Evolutionary conservation across 345 rosid species (phyloP).

Genomic region (Populus ilicifolia): DNA sequence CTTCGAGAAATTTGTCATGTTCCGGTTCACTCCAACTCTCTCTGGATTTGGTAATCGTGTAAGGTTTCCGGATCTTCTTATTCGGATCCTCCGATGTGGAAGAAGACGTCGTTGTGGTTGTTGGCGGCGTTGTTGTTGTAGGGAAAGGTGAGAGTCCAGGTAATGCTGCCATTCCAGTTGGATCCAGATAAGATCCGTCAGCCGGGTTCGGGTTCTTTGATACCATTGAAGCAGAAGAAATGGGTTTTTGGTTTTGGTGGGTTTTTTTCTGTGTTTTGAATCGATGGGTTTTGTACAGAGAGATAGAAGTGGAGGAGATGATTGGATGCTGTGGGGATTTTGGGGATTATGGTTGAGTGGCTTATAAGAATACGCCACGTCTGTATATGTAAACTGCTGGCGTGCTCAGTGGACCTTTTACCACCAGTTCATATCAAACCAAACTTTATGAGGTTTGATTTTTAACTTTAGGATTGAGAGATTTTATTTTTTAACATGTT

Average conservation of each 20-base stretch:
- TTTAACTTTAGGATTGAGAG: too few relatives aligned
- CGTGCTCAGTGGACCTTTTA: too few relatives aligned
- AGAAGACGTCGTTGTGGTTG: constrained; percentile 12
- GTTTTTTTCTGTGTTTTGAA: constrained; percentile 11
- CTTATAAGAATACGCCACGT: constrained; percentile 36
- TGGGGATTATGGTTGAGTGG: background rate
- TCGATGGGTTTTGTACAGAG: background rate
- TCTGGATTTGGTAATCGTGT: constrained; percentile 86
- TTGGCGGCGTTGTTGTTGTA: background rate
- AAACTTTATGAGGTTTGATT: too few relatives aligned
- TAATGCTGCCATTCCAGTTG: constrained; percentile 9
- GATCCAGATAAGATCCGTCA: constrained; percentile 49
- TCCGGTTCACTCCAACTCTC: constrained; percentile 98
- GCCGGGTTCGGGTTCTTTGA: constrained; percentile 55
- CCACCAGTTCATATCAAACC: too few relatives aligned
- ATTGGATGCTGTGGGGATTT: constrained; percentile 10
- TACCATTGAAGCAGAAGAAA: constrained; percentile 41
- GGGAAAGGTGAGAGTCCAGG: constrained; percentile 18
- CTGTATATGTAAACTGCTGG: too few relatives aligned
- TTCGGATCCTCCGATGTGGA: constrained; percentile 40
- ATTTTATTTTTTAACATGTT: too few relatives aligned
- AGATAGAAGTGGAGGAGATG: background rate
- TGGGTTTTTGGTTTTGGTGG: background rate
- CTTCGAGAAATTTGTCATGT: constrained; percentile 93
- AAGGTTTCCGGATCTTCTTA: constrained; percentile 87